Percentiles rank a stretch among this genome's conserved stretches.
Conservation (phyloP, 306 rosid genomes). For the Prinsepia uniflora region DNA sequence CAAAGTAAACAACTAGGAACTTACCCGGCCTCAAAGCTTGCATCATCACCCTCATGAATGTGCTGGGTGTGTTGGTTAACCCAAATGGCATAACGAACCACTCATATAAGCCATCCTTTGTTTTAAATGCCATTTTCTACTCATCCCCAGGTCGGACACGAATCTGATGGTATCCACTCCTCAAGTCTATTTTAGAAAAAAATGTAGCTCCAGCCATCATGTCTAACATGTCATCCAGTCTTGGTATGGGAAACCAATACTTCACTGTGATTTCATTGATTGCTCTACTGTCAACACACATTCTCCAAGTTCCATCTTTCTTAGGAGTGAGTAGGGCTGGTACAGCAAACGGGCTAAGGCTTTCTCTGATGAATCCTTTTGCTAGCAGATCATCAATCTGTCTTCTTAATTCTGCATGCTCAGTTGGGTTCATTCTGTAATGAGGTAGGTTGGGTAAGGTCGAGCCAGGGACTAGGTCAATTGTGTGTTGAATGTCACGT, state of each 20-base stretch:
- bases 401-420: too few species aligned
- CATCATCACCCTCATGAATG: background rate
- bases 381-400: too few species aligned
- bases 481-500: background rate
- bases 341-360: too few species aligned
- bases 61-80: too few species aligned
- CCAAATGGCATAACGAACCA: too few species aligned
- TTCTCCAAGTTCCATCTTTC: background rate
- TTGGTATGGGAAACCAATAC: background rate
- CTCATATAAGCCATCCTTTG: background rate
- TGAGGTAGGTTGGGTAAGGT: background rate
- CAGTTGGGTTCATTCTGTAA: too few species aligned
- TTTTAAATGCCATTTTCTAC: background rate
- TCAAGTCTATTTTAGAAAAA: background rate
- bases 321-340: background rate
- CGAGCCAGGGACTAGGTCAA: background rate
- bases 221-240: background rate
- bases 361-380: too few species aligned
- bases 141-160: background rate
- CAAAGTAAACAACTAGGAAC: too few species aligned
- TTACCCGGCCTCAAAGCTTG: too few species aligned
- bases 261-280: background rate
- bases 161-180: background rate
- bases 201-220: background rate
- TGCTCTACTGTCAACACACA: background rate